These are phyloP conservation scores for Hypholoma sublateritium DNA, from an alignment of 768 basidiomycete species.

Conservation along the genomic window DNA sequence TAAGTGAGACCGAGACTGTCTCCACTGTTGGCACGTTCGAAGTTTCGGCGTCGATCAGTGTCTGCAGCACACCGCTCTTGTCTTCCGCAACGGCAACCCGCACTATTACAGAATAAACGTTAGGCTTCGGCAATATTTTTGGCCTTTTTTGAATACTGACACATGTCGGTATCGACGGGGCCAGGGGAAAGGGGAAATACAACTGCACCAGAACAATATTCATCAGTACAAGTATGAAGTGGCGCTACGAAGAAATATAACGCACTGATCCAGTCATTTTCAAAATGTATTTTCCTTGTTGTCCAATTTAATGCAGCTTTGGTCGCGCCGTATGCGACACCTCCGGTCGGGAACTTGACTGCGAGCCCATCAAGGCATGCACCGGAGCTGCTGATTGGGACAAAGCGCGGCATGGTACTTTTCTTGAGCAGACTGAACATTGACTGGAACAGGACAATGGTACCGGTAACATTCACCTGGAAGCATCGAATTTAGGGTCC, in stretches of 20 bases:
- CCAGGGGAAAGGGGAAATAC: neutral
- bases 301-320: slow-evolving; percentile 7
- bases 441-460: slow-evolving; percentile 1
- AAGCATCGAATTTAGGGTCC: neutral
- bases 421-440: neutral
- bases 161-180: neutral
- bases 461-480: slow-evolving; percentile 5
- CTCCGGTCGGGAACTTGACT: neutral
- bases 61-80: neutral
- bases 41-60: neutral
- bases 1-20: neutral
- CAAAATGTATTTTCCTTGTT: slow-evolving; percentile 8
- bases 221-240: too few relatives aligned
- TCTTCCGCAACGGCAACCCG: neutral
- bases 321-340: neutral
- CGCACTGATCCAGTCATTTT: slow-evolving; percentile 8
- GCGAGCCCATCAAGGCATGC: neutral
- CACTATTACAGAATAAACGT: neutral
- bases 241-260: neutral
- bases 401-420: neutral
- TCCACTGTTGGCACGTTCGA: neutral
- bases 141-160: too few relatives aligned
- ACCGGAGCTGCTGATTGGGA: slow-evolving; percentile 1
- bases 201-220: neutral
- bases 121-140: too few relatives aligned